Conservation (phyloP, 192 early-diverging fungal genomes). For the Coemansia sp. region DNA sequence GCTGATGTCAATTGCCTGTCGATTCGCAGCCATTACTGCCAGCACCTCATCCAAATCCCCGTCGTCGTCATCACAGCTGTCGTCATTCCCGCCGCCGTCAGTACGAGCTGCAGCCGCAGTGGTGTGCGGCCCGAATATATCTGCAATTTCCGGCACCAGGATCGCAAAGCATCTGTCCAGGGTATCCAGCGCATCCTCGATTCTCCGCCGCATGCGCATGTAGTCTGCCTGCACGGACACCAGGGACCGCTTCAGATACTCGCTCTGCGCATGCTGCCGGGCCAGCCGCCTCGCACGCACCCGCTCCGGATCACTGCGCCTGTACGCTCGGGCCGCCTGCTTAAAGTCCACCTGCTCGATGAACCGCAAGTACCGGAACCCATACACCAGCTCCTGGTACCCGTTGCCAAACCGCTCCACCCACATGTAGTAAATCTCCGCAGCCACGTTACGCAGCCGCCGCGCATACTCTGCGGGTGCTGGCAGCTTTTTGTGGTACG, state of each 20-base stretch:
- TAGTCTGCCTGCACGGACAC: constrained; percentile 19
- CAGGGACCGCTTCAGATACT: constrained; percentile 32
- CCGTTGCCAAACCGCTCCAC: constrained; percentile 54
- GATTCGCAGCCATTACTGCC: constrained; percentile 61
- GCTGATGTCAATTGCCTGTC: constrained; percentile 58
- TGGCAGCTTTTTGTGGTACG: constrained; percentile 55
- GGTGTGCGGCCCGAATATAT: constrained; percentile 12
- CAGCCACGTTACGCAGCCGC: constrained; percentile 50
- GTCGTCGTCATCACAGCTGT: neutral
- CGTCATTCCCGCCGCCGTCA: constrained; percentile 6
- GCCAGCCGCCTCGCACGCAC: neutral
- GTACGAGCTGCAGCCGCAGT: neutral
- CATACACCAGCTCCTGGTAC: constrained; percentile 58
- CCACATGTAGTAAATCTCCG: constrained; percentile 58
- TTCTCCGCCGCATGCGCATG: neutral
- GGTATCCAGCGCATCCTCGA: constrained; percentile 4
- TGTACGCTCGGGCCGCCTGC: constrained; percentile 7
- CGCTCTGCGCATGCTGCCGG: constrained; percentile 2
- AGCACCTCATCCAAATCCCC: constrained; percentile 39
- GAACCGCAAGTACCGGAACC: constrained; percentile 57
- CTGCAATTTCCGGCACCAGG: constrained; percentile 40
- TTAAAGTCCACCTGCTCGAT: constrained; percentile 34
- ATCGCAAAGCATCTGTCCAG: constrained; percentile 35
- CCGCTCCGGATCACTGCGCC: constrained; percentile 17
- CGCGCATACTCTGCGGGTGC: constrained; percentile 53